Conservation (phyloP, 441 rosid species). For the Gossypium schwendimanii region DNA sequence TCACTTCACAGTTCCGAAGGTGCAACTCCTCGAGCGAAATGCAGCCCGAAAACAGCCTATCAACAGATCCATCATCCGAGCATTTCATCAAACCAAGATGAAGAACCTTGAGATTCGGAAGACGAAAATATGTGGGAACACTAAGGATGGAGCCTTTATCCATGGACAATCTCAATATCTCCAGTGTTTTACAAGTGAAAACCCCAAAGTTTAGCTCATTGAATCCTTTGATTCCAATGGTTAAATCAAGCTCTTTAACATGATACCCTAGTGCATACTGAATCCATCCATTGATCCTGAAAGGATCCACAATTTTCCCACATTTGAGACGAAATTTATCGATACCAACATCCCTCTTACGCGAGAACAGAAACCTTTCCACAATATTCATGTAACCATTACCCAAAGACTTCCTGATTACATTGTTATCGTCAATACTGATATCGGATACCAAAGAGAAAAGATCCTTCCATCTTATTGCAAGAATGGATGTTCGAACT, state of each 20-base stretch:
- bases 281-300: neutral
- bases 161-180: neutral
- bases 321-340: neutral
- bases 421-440: neutral
- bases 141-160: neutral
- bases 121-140: neutral
- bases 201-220: neutral
- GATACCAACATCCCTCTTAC: neutral
- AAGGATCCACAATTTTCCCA: neutral
- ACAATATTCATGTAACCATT: neutral
- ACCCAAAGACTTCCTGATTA: neutral
- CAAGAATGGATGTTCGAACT: neutral
- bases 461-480: neutral
- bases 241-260: neutral
- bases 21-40: neutral
- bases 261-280: neutral
- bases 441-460: neutral
- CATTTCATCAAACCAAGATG: neutral
- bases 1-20: neutral
- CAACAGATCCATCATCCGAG: neutral
- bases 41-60: neutral
- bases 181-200: neutral
- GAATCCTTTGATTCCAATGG: too few relatives aligned
- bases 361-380: neutral
- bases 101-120: neutral